Conservation (phyloP, 768 basidiomycete species). For the Russula virescens region DNA sequence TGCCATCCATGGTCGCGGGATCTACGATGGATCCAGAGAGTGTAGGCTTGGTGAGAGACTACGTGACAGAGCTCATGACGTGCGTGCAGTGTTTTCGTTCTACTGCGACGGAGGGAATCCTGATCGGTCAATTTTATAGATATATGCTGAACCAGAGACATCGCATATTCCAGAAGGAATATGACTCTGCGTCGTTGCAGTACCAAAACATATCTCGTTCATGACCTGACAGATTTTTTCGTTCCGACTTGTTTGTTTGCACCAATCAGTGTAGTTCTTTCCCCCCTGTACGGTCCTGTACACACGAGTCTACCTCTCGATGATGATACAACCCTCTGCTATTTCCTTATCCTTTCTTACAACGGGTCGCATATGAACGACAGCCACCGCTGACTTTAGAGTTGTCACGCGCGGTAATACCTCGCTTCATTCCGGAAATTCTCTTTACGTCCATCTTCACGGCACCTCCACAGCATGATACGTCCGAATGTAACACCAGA, state of each 20-base stretch:
- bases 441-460: background rate
- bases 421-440: background rate
- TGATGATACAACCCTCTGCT: background rate
- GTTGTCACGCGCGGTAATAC: background rate
- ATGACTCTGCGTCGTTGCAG: slow-evolving; percentile 24
- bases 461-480: slow-evolving; percentile 5
- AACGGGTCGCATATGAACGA: background rate
- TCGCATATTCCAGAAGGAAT: slow-evolving; percentile 22
- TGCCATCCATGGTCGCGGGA: slow-evolving; percentile 84
- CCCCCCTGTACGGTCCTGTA: slow-evolving; percentile 1
- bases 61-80: slow-evolving; percentile 83
- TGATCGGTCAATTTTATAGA: background rate
- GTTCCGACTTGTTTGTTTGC: slow-evolving; percentile 3
- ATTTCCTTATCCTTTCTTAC: background rate
- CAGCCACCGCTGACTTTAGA: background rate
- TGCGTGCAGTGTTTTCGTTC: slow-evolving; percentile 34
- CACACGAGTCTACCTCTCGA: background rate
- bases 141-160: slow-evolving; percentile 22
- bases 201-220: slow-evolving; percentile 25
- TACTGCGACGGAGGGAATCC: background rate
- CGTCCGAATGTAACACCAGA: slow-evolving; percentile 30
- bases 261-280: slow-evolving; percentile 1
- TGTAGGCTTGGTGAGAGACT: slow-evolving; percentile 75
- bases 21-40: slow-evolving; percentile 91
- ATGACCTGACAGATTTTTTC: background rate